Percentiles rank a stretch among this genome's conserved stretches.
Evolutionary conservation across 106 monocot genomes (phyloP).

Genomic region (Dendrobium chrysotoxum): DNA sequence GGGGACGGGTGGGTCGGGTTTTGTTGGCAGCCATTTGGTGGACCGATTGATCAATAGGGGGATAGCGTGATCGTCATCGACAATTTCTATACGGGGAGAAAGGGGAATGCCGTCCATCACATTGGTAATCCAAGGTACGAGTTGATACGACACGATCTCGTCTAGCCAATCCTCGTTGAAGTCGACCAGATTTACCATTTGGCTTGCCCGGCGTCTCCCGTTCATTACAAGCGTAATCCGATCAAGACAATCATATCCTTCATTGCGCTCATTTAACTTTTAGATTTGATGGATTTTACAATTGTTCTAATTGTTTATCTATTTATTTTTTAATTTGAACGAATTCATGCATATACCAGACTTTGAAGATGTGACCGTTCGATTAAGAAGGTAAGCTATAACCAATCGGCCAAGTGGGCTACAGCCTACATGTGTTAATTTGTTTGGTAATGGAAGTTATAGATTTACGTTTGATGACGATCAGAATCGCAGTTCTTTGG

Average conservation of each 20-base stretch:
- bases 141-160: slow-evolving; percentile 83
- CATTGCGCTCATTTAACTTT: background rate
- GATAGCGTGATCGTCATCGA: slow-evolving; percentile 81
- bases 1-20: slow-evolving; percentile 80
- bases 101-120: slow-evolving; percentile 63
- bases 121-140: slow-evolving; percentile 71
- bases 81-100: slow-evolving; percentile 85
- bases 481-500: too few relatives aligned
- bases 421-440: too few relatives aligned
- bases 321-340: too few relatives aligned
- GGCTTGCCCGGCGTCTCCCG: slow-evolving; percentile 80
- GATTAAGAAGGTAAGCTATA: too few relatives aligned
- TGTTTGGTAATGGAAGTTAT: too few relatives aligned
- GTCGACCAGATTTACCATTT: slow-evolving; percentile 90
- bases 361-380: too few relatives aligned
- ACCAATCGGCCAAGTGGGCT: too few relatives aligned
- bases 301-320: too few relatives aligned
- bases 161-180: slow-evolving; percentile 81
- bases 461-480: too few relatives aligned
- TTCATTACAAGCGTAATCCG: slow-evolving; percentile 86
- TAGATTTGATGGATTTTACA: too few relatives aligned
- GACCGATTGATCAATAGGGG: slow-evolving; percentile 51
- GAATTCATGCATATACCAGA: too few relatives aligned
- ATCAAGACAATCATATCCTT: slow-evolving; percentile 99
- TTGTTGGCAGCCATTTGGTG: slow-evolving; percentile 81